phyloP scores from a whole-genome alignment of 2,329 filamentous ascomycete species.

The Xylariales sp. region DNA sequence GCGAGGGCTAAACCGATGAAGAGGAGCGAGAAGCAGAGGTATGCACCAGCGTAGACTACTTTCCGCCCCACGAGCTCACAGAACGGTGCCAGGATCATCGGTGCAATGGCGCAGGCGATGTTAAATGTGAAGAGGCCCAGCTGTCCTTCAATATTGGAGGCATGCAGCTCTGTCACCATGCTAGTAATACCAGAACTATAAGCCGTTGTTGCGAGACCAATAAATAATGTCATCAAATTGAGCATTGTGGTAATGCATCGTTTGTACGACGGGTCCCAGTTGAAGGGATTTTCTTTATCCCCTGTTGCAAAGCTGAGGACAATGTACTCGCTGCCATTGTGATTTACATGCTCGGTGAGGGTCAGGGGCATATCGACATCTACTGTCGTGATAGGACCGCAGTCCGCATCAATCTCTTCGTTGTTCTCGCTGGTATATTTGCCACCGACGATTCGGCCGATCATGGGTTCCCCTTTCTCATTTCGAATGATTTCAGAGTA shows the following conservation, averaged over 20 bases:
- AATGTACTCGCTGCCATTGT: conserved; percentile 39
- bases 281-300: conserved; percentile 47
- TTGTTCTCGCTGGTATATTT: conserved; percentile 26
- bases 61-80: conserved; percentile 44
- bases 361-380: conserved; percentile 46
- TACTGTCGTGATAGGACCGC: conserved; percentile 34
- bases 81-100: conserved; percentile 43
- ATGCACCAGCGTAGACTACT: conserved; percentile 40
- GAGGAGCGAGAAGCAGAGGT: conserved; percentile 38
- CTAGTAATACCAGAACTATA: conserved; percentile 43
- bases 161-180: conserved; percentile 40
- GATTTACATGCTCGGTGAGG: conserved; percentile 32
- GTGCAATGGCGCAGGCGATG: conserved; percentile 41
- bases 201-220: conserved; percentile 48
- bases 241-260: conserved; percentile 40
- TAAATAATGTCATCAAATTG: conserved; percentile 49
- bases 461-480: conserved; percentile 10
- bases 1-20: conserved; percentile 44
- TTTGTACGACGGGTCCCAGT: conserved; percentile 40
- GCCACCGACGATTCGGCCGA: conserved; percentile 33
- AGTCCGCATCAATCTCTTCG: conserved; percentile 24
- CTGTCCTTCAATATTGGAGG: conserved; percentile 37
- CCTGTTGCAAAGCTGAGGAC: conserved; percentile 39
- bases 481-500: conserved; percentile 7
- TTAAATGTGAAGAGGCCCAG: conserved; percentile 47